These are phyloP conservation scores for Lepraria neglecta DNA, from an alignment of 495 filamentous ascomycete genomes.

Conservation along the genomic window DNA sequence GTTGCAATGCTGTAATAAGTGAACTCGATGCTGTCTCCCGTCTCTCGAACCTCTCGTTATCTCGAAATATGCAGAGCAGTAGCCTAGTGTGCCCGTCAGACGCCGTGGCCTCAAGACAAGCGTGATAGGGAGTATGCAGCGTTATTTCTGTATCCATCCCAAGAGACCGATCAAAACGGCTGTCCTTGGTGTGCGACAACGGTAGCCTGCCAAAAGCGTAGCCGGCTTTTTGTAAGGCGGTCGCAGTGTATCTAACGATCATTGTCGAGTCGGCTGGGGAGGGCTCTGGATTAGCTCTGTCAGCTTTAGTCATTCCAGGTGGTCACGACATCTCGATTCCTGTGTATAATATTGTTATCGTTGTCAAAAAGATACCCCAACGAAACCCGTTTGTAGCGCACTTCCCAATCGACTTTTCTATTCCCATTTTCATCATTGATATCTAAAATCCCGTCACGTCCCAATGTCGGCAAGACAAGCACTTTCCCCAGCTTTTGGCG, in stretches of 20 bases:
- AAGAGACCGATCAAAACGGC: too few species aligned
- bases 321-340: background rate
- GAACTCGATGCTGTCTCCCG: too few species aligned
- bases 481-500: conserved; percentile 27
- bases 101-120: too few species aligned
- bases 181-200: too few species aligned
- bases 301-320: conserved; percentile 2
- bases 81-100: too few species aligned
- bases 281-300: background rate
- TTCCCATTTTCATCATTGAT: background rate
- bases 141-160: too few species aligned
- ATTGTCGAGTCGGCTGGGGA: background rate
- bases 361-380: background rate
- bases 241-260: too few species aligned
- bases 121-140: too few species aligned
- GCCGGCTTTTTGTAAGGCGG: too few species aligned
- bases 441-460: conserved; percentile 4
- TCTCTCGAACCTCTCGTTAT: background rate
- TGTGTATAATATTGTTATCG: background rate
- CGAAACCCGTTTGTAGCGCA: conserved; percentile 13
- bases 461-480: conserved; percentile 48
- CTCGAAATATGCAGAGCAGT: background rate
- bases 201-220: too few species aligned
- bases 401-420: conserved; percentile 1
- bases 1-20: too few species aligned